A percentile compares a stretch with the other conserved stretches of the same genome.
Evolutionary conservation across 2,329 filamentous ascomycete species (phyloP).

Genomic region (Pseudogymnoascus sp.): DNA sequence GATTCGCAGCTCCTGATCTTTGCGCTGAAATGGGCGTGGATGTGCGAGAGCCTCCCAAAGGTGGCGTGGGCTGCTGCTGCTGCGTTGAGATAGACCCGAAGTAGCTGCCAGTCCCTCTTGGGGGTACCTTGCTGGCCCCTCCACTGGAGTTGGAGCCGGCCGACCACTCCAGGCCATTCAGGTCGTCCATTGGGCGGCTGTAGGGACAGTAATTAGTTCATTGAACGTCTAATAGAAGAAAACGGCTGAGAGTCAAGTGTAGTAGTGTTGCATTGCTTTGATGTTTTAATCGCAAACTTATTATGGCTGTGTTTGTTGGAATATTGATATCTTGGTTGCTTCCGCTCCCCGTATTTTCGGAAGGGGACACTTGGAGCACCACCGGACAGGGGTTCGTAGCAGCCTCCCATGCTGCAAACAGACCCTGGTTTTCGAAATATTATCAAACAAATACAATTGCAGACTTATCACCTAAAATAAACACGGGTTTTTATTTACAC

Average conservation of each 20-base stretch:
- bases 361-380: neutral
- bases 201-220: conserved; percentile 7
- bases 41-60: conserved; percentile 44
- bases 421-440: neutral
- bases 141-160: conserved; percentile 30
- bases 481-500: neutral
- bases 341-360: conserved; percentile 1
- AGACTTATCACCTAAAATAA: neutral
- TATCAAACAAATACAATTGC: neutral
- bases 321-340: conserved; percentile 7
- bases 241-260: neutral
- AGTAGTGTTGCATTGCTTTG: conserved; percentile 5
- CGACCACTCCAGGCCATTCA: conserved; percentile 55
- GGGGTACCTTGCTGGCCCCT: conserved; percentile 35
- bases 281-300: conserved; percentile 4
- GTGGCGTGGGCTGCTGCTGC: conserved; percentile 45
- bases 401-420: neutral
- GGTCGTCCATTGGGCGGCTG: conserved; percentile 48
- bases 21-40: conserved; percentile 48
- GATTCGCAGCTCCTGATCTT: conserved; percentile 34
- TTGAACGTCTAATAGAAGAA: neutral
- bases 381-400: neutral
- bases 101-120: conserved; percentile 36
- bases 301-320: conserved; percentile 6
- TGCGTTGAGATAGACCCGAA: conserved; percentile 38